phyloP scores from a whole-genome alignment of 495 filamentous ascomycete species.

The Gamarada debralockiae region DNA sequence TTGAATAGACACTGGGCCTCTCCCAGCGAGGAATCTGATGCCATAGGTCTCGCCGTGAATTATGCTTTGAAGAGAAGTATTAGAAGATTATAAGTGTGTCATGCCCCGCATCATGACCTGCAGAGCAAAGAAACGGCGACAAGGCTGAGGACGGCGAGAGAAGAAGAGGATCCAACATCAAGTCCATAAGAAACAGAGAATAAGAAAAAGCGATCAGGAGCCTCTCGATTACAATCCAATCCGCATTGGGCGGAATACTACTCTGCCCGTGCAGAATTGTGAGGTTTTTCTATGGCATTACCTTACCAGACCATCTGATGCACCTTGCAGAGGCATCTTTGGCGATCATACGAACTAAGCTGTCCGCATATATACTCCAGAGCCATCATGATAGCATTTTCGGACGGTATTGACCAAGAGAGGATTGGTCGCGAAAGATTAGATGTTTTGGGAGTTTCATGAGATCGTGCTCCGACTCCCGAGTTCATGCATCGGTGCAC shows the following conservation, averaged over 20 bases:
- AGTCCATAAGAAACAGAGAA: constrained; percentile 1
- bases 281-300: constrained; percentile 13
- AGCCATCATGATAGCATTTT: no score
- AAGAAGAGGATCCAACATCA: background rate
- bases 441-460: no score
- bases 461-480: no score
- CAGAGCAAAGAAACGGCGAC: constrained; percentile 14
- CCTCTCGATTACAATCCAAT: background rate
- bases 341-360: constrained; percentile 17
- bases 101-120: constrained; percentile 21
- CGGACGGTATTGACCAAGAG: no score
- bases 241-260: no score
- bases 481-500: no score
- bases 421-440: no score
- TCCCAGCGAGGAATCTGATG: constrained; percentile 18
- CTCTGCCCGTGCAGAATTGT: background rate
- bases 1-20: constrained; percentile 7
- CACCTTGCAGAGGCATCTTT: constrained; percentile 7
- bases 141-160: background rate
- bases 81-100: constrained; percentile 2
- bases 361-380: background rate
- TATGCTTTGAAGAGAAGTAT: background rate
- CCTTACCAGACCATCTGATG: constrained; percentile 7
- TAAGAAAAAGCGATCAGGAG: background rate
- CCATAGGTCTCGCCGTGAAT: background rate